Conservation (phyloP, 2,329 filamentous ascomycete genomes). For the Helotiales sp. region DNA sequence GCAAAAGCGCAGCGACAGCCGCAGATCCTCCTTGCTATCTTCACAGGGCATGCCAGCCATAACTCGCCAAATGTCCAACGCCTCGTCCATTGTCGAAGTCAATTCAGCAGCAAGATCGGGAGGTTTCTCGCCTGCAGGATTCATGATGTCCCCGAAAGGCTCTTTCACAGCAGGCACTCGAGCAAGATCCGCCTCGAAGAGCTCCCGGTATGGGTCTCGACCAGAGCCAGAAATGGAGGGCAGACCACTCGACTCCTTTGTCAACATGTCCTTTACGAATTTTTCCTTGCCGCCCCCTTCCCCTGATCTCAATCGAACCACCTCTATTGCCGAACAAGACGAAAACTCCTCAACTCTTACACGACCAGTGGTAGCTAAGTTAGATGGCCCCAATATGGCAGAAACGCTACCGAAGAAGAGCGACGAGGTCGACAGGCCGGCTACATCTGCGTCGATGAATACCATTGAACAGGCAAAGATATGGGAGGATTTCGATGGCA, state of each 20-base stretch:
- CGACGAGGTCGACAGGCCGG: conserved; percentile 31
- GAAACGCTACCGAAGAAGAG: conserved; percentile 14
- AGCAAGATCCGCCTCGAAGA: conserved; percentile 60
- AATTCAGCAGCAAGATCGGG: conserved; percentile 70
- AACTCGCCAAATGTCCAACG: conserved; percentile 53
- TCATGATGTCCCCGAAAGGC: conserved; percentile 68
- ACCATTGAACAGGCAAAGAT: conserved; percentile 70
- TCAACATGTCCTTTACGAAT: conserved; percentile 31
- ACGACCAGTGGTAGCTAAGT: conserved; percentile 30
- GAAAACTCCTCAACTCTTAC: conserved; percentile 37
- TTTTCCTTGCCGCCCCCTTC: conserved; percentile 30
- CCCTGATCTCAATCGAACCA: conserved; percentile 31
- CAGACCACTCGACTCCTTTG: conserved; percentile 42
- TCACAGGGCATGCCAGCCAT: conserved; percentile 44
- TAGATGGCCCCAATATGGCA: conserved; percentile 23
- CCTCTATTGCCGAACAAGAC: conserved; percentile 39
- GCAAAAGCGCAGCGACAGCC: conserved; percentile 71
- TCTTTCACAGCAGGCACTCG: conserved; percentile 57
- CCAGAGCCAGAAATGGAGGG: conserved; percentile 44
- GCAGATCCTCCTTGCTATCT: conserved; percentile 65
- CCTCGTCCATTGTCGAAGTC: conserved; percentile 69
- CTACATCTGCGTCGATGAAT: conserved; percentile 38
- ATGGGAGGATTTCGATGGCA: conserved; percentile 83
- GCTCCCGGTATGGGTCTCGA: conserved; percentile 46
- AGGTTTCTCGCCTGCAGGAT: conserved; percentile 71